phyloP scores from a whole-genome alignment of 257 asterid species.

The Solanum chmielewskii region DNA sequence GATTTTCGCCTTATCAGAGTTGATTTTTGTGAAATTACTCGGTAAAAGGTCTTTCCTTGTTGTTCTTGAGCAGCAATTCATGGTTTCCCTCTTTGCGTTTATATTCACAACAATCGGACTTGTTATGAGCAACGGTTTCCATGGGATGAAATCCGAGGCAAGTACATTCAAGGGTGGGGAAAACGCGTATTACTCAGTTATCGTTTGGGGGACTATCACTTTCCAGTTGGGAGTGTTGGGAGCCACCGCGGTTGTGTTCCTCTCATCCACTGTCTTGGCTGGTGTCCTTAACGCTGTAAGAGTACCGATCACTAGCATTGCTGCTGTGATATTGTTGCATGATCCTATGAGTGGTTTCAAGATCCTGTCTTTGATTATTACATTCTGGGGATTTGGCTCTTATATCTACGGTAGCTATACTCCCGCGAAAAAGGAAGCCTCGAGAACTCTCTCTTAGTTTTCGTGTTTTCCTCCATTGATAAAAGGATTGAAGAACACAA shows the following conservation, averaged over 20 bases:
- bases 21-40: constrained; percentile 44
- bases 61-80: constrained; percentile 84
- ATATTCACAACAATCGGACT: constrained; percentile 68
- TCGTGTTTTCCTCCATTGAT: neutral
- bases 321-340: constrained; percentile 52
- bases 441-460: neutral
- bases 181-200: constrained; percentile 42
- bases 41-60: constrained; percentile 79
- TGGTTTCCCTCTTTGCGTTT: constrained; percentile 73
- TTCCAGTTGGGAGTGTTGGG: constrained; percentile 86
- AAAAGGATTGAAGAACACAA: neutral
- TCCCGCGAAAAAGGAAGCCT: constrained; percentile 17
- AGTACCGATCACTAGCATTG: constrained; percentile 76
- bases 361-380: constrained; percentile 57
- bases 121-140: constrained; percentile 39
- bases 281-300: constrained; percentile 85
- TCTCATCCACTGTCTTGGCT: constrained; percentile 79
- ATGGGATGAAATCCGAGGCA: constrained; percentile 56
- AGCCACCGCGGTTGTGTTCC: constrained; percentile 58
- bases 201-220: constrained; percentile 62
- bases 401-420: constrained; percentile 58
- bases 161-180: constrained; percentile 44
- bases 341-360: constrained; percentile 97
- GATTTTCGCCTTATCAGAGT: constrained; percentile 79
- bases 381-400: constrained; percentile 89